phyloP scores from a whole-genome alignment of 2,329 filamentous ascomycete genomes.

The Colletotrichum tabaci region DNA sequence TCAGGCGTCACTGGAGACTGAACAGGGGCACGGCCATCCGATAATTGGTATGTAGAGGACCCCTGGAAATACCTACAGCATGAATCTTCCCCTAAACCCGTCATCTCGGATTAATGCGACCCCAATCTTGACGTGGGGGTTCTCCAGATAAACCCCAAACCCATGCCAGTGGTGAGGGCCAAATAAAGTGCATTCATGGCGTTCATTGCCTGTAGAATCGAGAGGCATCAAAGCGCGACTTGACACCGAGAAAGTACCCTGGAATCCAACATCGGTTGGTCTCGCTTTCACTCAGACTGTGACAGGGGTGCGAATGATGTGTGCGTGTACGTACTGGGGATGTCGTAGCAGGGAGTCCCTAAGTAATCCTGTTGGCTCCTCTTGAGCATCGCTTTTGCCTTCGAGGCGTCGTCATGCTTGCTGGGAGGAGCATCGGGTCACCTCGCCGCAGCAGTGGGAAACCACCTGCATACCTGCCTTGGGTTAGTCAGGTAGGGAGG shows the following conservation, averaged over 20 bases:
- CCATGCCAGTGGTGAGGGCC: background rate
- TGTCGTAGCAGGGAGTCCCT: conserved; percentile 8
- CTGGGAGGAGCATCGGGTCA: background rate
- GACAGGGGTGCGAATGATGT: background rate
- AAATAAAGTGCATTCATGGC: too few relatives aligned
- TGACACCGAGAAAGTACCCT: background rate
- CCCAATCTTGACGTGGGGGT: conserved; percentile 1
- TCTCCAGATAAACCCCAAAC: background rate
- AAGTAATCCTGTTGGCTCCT: background rate
- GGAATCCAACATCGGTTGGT: background rate
- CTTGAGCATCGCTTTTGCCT: conserved; percentile 15
- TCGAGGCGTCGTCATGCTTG: conserved; percentile 34
- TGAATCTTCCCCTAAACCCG: conserved; percentile 13
- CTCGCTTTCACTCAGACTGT: background rate
- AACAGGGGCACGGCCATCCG: background rate
- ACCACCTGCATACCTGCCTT: too few relatives aligned
- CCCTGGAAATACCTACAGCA: conserved; percentile 30
- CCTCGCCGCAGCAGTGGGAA: background rate
- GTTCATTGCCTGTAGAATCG: too few relatives aligned
- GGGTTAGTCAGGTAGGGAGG: background rate
- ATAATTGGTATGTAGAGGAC: conserved; percentile 18
- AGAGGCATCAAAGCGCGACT: too few relatives aligned
- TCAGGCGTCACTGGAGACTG: background rate
- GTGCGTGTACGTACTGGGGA: background rate
- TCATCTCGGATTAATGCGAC: conserved; percentile 22